phyloP scores from a whole-genome alignment of 805 yeast genomes.

The Spathaspora sp. region DNA sequence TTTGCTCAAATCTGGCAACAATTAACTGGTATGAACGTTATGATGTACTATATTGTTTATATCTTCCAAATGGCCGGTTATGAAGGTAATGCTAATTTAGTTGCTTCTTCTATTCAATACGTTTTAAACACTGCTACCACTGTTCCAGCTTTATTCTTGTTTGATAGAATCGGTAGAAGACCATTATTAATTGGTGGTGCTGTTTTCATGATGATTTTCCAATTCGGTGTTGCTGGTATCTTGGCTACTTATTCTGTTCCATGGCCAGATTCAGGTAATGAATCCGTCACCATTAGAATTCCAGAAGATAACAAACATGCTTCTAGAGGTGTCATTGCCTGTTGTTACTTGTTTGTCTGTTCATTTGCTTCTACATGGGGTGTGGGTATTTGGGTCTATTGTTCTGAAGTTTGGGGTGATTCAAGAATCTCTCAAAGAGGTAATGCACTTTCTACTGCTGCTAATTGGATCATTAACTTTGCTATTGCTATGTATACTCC shows the following conservation, averaged over 20 bases:
- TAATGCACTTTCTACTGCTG: constrained; percentile 63
- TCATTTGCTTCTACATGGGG: constrained; percentile 57
- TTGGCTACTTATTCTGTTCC: constrained; percentile 39
- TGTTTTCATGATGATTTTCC: constrained; percentile 39
- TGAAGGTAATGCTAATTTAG: constrained; percentile 45
- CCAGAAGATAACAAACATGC: constrained; percentile 32
- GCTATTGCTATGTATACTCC: constrained; percentile 72
- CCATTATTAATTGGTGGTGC: constrained; percentile 50
- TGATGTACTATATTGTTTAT: constrained; percentile 66
- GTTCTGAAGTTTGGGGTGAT: constrained; percentile 63
- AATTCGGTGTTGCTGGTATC: constrained; percentile 39
- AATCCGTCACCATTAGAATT: constrained; percentile 33
- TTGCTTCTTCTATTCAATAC: constrained; percentile 59
- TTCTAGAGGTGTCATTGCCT: constrained; percentile 45
- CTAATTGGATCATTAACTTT: constrained; percentile 68
- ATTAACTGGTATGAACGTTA: constrained; percentile 62
- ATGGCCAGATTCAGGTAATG: constrained; percentile 23
- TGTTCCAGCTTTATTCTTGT: constrained; percentile 54
- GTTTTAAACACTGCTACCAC: constrained; percentile 54
- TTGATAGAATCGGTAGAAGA: constrained; percentile 70
- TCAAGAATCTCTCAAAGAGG: constrained; percentile 62
- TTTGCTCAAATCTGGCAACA: constrained; percentile 61
- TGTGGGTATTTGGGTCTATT: constrained; percentile 59
- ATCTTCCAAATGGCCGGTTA: constrained; percentile 66
- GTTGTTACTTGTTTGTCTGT: constrained; percentile 53